phyloP scores from a whole-genome alignment of 805 yeast species.

The Hanseniaspora clermontiae region DNA sequence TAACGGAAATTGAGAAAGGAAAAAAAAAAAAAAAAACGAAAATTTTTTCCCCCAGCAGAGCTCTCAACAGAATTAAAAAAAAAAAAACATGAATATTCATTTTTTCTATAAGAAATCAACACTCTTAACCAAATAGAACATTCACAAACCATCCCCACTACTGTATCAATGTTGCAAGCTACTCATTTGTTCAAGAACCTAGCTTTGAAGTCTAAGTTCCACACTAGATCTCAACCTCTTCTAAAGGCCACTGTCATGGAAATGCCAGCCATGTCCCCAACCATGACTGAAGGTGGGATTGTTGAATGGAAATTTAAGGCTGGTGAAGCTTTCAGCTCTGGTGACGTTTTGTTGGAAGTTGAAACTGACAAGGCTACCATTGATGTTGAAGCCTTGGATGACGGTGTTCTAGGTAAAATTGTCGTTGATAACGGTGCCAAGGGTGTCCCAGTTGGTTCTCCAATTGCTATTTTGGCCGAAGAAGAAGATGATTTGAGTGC shows the following conservation, averaged over 20 bases:
- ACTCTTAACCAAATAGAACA: no score
- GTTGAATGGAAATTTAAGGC: constrained; percentile 78
- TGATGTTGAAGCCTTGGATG: constrained; percentile 82
- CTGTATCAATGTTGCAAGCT: neutral
- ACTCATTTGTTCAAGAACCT: neutral
- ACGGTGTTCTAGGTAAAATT: constrained; percentile 77
- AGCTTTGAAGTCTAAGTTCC: neutral
- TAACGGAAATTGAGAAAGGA: no score
- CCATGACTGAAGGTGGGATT: constrained; percentile 92
- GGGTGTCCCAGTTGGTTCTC: constrained; percentile 71
- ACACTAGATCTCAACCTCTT: constrained; percentile 2
- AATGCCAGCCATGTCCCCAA: constrained; percentile 99
- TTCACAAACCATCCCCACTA: neutral
- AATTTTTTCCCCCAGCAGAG: neutral
- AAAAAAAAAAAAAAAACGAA: no score
- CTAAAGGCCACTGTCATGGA: constrained; percentile 39
- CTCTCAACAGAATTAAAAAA: no score
- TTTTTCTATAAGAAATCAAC: neutral
- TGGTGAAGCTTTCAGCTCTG: constrained; percentile 61
- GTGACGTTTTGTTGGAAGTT: constrained; percentile 73
- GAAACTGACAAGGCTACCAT: constrained; percentile 78
- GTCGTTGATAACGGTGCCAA: constrained; percentile 55
- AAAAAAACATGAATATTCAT: neutral
- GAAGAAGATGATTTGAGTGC: constrained; percentile 66
- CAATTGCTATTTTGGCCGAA: constrained; percentile 84